phyloP scores from a whole-genome alignment of 345 rosid species.

The Salix dunnii region DNA sequence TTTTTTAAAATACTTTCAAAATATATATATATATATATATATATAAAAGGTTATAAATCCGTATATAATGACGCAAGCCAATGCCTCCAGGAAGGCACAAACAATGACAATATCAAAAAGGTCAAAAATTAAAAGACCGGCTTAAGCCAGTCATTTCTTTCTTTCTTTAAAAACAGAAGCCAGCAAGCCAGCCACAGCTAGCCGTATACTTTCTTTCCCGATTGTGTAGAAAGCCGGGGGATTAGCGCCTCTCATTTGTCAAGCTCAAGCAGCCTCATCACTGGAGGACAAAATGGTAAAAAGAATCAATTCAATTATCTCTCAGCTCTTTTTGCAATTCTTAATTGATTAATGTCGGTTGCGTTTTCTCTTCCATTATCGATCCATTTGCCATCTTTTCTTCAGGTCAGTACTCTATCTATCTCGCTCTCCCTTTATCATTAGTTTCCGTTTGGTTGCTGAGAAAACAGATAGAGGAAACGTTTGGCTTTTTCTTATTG shows the following conservation, averaged over 20 bases:
- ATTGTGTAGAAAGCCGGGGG: not conserved
- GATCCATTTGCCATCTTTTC: not conserved
- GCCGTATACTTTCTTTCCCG: not conserved
- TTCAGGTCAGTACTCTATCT: not conserved
- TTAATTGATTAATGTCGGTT: not conserved
- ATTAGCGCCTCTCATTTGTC: no score
- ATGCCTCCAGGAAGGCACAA: not conserved
- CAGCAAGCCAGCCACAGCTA: no score
- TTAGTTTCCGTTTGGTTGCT: constrained; percentile 3
- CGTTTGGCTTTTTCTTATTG: not conserved
- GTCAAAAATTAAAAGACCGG: constrained; percentile 19
- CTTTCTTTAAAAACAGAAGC: not conserved
- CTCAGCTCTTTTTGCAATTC: not conserved
- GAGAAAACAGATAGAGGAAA: not conserved
- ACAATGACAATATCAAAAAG: not conserved
- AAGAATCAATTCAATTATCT: not conserved
- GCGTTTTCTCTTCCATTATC: constrained; percentile 2
- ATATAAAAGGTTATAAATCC: no score
- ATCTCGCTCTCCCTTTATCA: not conserved
- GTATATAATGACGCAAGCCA: not conserved
- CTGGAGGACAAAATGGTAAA: constrained; percentile 19
- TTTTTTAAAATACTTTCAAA: no score
- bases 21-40: no score
- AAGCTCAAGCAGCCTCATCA: not conserved
- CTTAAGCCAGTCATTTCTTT: constrained; percentile 25